Evolutionary conservation across 139 green algal species (phyloP).

Genomic region (Volvox africanus): DNA sequence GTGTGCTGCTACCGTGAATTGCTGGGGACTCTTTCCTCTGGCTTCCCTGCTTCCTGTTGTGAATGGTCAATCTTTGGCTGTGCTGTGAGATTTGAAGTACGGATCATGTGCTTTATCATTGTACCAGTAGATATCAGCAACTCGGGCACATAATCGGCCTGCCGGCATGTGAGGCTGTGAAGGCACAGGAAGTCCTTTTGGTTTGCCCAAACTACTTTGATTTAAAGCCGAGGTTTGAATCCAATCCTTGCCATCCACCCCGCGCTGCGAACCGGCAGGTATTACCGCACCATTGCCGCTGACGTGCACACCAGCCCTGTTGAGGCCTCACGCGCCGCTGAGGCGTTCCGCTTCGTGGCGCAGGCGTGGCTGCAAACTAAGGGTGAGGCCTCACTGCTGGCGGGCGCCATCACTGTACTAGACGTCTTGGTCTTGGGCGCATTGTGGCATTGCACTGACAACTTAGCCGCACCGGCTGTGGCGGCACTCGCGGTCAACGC

Average conservation of each 20-base stretch:
- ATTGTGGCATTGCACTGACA: conserved; percentile 51
- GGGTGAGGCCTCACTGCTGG: conserved; percentile 38
- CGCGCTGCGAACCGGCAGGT: conserved; percentile 25
- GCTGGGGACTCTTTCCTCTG: too few species aligned
- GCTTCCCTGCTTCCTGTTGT: too few species aligned
- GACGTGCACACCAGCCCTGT: conserved; percentile 20
- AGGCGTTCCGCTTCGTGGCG: conserved; percentile 58
- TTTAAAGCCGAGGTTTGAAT: too few species aligned
- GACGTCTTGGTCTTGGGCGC: conserved; percentile 53
- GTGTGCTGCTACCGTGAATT: too few species aligned
- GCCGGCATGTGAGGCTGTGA: too few species aligned
- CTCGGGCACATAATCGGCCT: too few species aligned
- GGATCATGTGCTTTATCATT: too few species aligned
- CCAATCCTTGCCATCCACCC: neutral
- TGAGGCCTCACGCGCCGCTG: conserved; percentile 33
- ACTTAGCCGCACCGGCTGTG: conserved; percentile 45
- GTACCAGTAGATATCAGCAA: too few species aligned
- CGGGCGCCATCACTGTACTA: conserved; percentile 4
- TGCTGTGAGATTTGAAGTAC: too few species aligned
- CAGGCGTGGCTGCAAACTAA: conserved; percentile 54
- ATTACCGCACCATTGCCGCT: conserved; percentile 57
- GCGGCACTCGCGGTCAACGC: conserved; percentile 54
- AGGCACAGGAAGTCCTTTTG: too few species aligned
- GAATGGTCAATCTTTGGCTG: too few species aligned
- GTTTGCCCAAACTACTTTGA: too few species aligned